Percentiles rank a stretch among this genome's conserved stretches.
phyloP scores from a whole-genome alignment of 208 protist genomes.

The Spongospora subterranea region DNA sequence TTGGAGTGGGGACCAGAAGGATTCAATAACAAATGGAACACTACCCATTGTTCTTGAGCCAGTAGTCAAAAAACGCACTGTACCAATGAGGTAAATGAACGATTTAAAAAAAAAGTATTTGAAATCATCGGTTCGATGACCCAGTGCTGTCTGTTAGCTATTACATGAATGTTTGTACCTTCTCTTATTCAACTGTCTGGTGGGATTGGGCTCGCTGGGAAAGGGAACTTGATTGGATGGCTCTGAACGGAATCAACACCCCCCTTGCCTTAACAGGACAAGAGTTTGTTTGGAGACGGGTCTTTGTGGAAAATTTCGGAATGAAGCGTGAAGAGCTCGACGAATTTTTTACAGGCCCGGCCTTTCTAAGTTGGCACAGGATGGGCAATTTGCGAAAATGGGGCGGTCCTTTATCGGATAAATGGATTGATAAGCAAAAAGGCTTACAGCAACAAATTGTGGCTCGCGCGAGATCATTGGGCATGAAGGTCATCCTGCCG shows the following conservation, averaged over 20 bases:
- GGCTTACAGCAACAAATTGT: constrained; percentile 70
- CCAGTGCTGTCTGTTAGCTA: constrained; percentile 11
- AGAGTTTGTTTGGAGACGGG: constrained; percentile 72
- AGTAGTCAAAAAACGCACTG: background rate
- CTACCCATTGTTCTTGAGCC: background rate
- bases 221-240: constrained; percentile 79
- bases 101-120: background rate
- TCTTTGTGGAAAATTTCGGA: constrained; percentile 61
- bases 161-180: constrained; percentile 75
- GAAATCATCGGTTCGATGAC: background rate
- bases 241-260: constrained; percentile 77
- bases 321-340: constrained; percentile 68
- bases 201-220: constrained; percentile 78
- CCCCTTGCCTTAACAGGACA: constrained; percentile 76
- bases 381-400: constrained; percentile 74
- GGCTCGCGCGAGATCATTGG: constrained; percentile 58
- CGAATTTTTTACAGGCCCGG: constrained; percentile 72
- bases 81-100: constrained; percentile 4
- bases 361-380: constrained; percentile 74
- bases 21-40: background rate
- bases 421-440: constrained; percentile 61
- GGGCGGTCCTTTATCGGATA: constrained; percentile 68
- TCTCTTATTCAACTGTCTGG: constrained; percentile 69
- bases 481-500: constrained; percentile 70
- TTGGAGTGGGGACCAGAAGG: constrained; percentile 25